These are phyloP conservation scores for Linum lewisii DNA, from an alignment of 345 rosid species.

Conservation along the genomic window DNA sequence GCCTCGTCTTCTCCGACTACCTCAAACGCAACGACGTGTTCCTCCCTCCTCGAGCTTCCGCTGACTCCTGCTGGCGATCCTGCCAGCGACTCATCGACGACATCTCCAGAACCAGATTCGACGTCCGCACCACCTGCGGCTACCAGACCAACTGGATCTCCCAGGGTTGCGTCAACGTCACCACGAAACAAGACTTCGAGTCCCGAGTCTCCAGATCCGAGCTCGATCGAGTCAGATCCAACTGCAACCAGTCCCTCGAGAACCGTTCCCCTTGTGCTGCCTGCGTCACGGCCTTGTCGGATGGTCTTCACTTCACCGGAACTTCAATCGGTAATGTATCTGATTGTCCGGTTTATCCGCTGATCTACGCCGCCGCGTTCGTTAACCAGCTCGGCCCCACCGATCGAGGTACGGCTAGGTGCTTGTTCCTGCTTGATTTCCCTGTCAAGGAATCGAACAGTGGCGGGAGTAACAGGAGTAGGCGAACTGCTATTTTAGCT, in stretches of 20 bases:
- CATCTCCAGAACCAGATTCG: conserved; percentile 25
- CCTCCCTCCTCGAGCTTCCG: conserved; percentile 45
- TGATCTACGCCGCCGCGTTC: conserved; percentile 62
- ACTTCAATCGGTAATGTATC: conserved; percentile 38
- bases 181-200: conserved; percentile 55
- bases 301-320: conserved; percentile 34
- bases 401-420: conserved; percentile 47
- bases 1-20: conserved; percentile 48
- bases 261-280: conserved; percentile 61
- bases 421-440: conserved; percentile 48
- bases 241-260: conserved; percentile 59
- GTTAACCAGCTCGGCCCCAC: conserved; percentile 56
- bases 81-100: conserved; percentile 34
- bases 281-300: conserved; percentile 45
- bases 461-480: too few species aligned
- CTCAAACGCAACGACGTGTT: conserved; percentile 46
- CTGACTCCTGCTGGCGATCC: conserved; percentile 63
- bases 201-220: conserved; percentile 27
- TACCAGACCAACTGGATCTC: conserved; percentile 71
- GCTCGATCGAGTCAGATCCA: conserved; percentile 18
- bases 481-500: too few species aligned
- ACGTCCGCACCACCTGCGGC: conserved; percentile 52
- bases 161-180: conserved; percentile 61
- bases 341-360: conserved; percentile 30
- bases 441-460: neutral